phyloP scores from a whole-genome alignment of 805 yeast species.

The Kurtzmaniella fragi region DNA sequence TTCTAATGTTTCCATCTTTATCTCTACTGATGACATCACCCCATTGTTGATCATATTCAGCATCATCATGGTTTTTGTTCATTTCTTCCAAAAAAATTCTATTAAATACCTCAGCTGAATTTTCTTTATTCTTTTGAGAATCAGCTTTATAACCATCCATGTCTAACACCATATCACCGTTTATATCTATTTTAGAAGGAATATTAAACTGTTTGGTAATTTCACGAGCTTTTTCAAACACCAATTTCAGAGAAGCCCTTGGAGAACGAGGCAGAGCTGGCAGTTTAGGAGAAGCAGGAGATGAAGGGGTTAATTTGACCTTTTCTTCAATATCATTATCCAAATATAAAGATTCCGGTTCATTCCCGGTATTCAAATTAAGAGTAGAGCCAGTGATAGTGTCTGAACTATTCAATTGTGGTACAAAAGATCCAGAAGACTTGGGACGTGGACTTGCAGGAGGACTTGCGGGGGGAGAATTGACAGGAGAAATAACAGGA shows the following conservation, averaged over 20 bases:
- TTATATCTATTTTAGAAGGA: slow-evolving; percentile 80
- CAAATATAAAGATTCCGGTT: slow-evolving; percentile 34
- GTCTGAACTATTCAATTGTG: neutral
- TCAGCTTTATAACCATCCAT: slow-evolving; percentile 95
- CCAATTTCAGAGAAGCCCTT: slow-evolving; percentile 19
- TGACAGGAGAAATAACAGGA: slow-evolving; percentile 68
- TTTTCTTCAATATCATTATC: slow-evolving; percentile 26
- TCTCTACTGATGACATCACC: slow-evolving; percentile 46
- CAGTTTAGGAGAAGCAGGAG: slow-evolving; percentile 14
- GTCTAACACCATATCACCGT: slow-evolving; percentile 87
- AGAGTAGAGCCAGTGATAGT: slow-evolving; percentile 5
- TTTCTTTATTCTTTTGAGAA: slow-evolving; percentile 62
- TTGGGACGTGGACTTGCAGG: slow-evolving; percentile 11
- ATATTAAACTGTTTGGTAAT: slow-evolving; percentile 71
- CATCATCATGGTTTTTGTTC: slow-evolving; percentile 8
- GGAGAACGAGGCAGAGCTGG: slow-evolving; percentile 16
- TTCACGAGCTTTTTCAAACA: slow-evolving; percentile 55
- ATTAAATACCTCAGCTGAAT: slow-evolving; percentile 70
- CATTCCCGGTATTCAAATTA: slow-evolving; percentile 13
- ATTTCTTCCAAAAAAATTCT: slow-evolving; percentile 75
- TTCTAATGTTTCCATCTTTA: slow-evolving; percentile 62
- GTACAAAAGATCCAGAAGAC: neutral
- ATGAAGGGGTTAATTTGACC: slow-evolving; percentile 16
- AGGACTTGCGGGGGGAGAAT: slow-evolving; percentile 52
- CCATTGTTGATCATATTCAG: slow-evolving; percentile 19